Evolutionary conservation across 352 stramenopile genomes (phyloP), one percentile per base, ranked within the genome.

Genomic region (Globisporangium abappressorium): DNA sequence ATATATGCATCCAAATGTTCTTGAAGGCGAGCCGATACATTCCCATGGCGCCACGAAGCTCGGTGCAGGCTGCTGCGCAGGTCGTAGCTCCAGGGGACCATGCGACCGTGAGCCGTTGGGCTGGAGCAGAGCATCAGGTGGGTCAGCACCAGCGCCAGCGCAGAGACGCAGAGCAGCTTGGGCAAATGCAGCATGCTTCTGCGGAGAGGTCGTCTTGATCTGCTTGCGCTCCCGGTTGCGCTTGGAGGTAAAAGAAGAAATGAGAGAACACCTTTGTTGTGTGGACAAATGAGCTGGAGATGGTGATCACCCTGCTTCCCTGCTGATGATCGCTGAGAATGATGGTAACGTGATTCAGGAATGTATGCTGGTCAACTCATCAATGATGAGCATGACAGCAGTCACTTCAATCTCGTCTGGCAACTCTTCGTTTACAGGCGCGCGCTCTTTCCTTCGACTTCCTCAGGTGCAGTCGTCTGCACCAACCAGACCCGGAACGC

Each of bases 1-100:
- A 70, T 80, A 46, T 73, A 86, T 3, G 67, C 66, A 9, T 72
- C 73, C n/a, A 85, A 70, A 20, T 73, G 53, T 28, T 74, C 67
- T 62, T 79, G 51, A 47, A 81, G 64, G 33, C 59, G 51, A 56
- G 70, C 24, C 3, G 51, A 7, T 0, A 22, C 18, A 22, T 61
- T 47, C n/a, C 30, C n/a, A 34, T 15, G 61, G 30, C 49, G 59
- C 51, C 68, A 67, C 15, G 65, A 14, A n/a, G 12, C 38, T 6
- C 36, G 57, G 24, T 74, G 33, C 20, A 77, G 33, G 18, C 68
- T 63, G 33, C 65, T 62, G 63, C 56, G 63, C 57, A 74, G 55
- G 15, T 62, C 55, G 38, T 30, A n/a, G 38, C 20, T 63, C 63
- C 54, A 63, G 18, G 55, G 63, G 18, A 63, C 57, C 63, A 68